These are phyloP conservation scores for Linderina pennispora DNA, from an alignment of 192 early-diverging fungal species.

Conservation along the genomic window DNA sequence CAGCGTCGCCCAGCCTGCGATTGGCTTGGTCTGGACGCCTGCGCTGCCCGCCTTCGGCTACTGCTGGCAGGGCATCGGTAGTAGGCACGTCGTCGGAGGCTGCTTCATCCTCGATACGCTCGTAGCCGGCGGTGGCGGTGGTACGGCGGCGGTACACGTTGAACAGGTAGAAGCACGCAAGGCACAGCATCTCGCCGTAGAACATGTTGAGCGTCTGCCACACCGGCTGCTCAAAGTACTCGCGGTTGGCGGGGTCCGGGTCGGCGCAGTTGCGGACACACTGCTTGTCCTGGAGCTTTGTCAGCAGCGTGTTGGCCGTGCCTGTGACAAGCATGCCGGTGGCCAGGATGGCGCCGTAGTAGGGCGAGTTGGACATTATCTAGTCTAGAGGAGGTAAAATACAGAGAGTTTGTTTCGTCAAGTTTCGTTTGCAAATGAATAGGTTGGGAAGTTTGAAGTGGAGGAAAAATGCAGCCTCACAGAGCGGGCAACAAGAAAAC, in stretches of 20 bases:
- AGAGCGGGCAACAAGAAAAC: no score
- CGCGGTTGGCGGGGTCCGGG: constrained; percentile 56
- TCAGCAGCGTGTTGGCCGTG: constrained; percentile 74
- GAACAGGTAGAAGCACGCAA: constrained; percentile 58
- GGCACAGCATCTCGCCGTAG: constrained; percentile 80
- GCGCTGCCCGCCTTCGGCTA: not conserved
- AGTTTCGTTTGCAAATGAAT: no score
- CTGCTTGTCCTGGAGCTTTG: constrained; percentile 85
- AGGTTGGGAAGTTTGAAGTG: no score
- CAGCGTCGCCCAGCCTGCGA: constrained; percentile 49
- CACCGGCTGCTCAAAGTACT: constrained; percentile 93
- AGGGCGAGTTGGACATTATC: constrained; percentile 24
- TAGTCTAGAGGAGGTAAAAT: no score
- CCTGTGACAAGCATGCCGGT: constrained; percentile 72
- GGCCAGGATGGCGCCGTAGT: constrained; percentile 48
- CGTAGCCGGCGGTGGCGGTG: constrained; percentile 18
- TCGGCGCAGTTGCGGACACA: constrained; percentile 87
- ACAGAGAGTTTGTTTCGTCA: no score
- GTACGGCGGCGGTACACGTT: constrained; percentile 13
- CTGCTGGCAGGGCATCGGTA: constrained; percentile 18
- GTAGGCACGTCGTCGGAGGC: constrained; percentile 19
- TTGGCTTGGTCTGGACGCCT: constrained; percentile 28
- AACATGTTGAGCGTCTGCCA: constrained; percentile 99
- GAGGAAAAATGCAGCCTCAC: no score
- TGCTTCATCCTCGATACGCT: constrained; percentile 17